Percentiles rank a stretch among this genome's conserved stretches.
Evolutionary conservation across 306 rosid genomes (phyloP).

Genomic region (Chamaecrista fasciculata): DNA sequence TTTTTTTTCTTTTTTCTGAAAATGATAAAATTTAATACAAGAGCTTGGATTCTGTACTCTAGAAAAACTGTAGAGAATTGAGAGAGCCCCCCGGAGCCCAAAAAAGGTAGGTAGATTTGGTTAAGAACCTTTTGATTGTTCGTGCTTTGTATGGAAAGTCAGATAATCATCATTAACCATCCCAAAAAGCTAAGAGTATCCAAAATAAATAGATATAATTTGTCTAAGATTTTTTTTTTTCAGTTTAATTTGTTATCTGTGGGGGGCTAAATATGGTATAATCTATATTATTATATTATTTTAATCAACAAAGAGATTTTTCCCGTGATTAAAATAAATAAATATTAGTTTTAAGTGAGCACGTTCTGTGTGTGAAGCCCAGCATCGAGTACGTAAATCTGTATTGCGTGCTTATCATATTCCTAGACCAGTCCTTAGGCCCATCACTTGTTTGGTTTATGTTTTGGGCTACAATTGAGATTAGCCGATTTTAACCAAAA

Average conservation of each 20-base stretch:
- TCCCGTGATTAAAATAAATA: not conserved
- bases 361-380: slow-evolving; percentile 23
- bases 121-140: not conserved
- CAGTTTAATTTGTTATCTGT: not conserved
- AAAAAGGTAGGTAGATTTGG: slow-evolving; percentile 21
- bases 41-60: not conserved
- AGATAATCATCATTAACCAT: slow-evolving; percentile 5
- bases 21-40: not conserved
- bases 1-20: not conserved
- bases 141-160: slow-evolving; percentile 5
- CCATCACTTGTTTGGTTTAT: not conserved
- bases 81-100: not conserved
- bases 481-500: too few relatives aligned
- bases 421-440: slow-evolving; percentile 12
- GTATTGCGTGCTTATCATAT: slow-evolving; percentile 30
- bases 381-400: slow-evolving; percentile 15
- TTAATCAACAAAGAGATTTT: not conserved
- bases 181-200: not conserved
- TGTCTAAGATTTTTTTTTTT: not conserved
- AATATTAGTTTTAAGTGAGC: slow-evolving; percentile 15
- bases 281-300: not conserved
- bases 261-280: not conserved
- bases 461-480: slow-evolving; percentile 23
- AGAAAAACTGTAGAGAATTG: not conserved
- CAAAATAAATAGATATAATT: too few relatives aligned